Evolutionary conservation across 208 protist genomes (phyloP).

Genomic region (Leishmania gerbilli): DNA sequence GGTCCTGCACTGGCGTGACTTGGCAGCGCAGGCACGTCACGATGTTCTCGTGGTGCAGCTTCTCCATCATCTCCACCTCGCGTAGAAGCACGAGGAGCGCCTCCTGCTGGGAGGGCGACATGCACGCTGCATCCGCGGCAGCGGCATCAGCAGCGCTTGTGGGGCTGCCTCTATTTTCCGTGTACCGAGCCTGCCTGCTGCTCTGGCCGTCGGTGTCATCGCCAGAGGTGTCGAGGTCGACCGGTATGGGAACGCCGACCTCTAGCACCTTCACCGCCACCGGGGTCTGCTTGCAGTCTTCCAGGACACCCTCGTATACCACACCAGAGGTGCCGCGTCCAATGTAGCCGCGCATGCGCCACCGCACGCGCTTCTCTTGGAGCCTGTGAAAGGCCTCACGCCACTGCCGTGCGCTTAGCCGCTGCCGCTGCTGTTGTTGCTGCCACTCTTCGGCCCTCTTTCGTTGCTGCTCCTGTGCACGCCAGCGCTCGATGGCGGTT

Average conservation of each 20-base stretch:
- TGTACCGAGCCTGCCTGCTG: not conserved
- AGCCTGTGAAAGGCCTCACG: constrained; percentile 30
- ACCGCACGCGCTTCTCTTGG: constrained; percentile 31
- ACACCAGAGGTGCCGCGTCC: constrained; percentile 44
- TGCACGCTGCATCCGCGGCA: constrained; percentile 22
- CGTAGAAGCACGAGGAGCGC: constrained; percentile 44
- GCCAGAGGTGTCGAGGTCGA: not conserved
- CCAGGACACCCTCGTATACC: constrained; percentile 50
- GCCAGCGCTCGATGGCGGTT: constrained; percentile 30
- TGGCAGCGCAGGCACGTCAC: constrained; percentile 82
- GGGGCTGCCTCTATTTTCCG: not conserved
- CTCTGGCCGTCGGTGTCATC: not conserved
- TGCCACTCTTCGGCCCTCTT: constrained; percentile 3
- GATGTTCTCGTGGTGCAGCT: constrained; percentile 80
- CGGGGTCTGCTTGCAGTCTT: constrained; percentile 44
- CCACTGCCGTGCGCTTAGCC: constrained; percentile 24
- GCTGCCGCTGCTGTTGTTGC: not conserved
- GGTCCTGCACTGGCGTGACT: constrained; percentile 50
- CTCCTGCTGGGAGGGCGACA: constrained; percentile 43
- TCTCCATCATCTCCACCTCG: constrained; percentile 87
- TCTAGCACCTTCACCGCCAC: constrained; percentile 88
- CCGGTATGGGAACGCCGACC: constrained; percentile 31
- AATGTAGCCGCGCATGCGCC: constrained; percentile 37
- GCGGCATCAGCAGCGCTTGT: not conserved
- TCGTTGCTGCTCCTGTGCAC: constrained; percentile 21